Evolutionary conservation across 179 eudicot genomes (phyloP).

Genomic region (Vitellaria paradoxa): DNA sequence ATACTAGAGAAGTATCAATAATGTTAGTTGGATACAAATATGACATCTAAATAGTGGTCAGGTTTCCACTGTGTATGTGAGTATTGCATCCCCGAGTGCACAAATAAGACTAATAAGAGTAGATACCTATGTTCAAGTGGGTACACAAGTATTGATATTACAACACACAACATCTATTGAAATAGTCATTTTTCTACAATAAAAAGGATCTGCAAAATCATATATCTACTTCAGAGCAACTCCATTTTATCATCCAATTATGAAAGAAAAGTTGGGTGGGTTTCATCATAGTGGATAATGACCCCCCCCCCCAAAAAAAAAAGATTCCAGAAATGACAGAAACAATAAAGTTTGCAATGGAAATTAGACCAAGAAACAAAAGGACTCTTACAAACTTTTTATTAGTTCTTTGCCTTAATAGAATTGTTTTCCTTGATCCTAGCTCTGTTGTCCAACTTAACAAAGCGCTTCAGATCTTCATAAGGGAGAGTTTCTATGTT

Average conservation of each 20-base stretch:
- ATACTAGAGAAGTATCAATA: too few relatives aligned
- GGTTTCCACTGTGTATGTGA: too few relatives aligned
- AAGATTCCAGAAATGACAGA: background rate
- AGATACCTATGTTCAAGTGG: background rate
- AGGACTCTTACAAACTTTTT: background rate
- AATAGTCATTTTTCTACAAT: background rate
- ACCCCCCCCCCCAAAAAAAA: background rate
- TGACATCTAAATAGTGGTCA: too few relatives aligned
- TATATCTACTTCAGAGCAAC: background rate
- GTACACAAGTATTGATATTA: background rate
- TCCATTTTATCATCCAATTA: background rate
- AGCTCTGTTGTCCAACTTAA: constrained; percentile 84
- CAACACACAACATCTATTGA: background rate
- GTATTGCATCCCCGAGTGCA: too few relatives aligned
- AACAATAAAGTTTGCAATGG: background rate
- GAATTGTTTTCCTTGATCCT: constrained; percentile 83
- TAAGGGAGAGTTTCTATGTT: constrained; percentile 57
- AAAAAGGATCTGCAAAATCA: background rate
- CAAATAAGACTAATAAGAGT: too few relatives aligned
- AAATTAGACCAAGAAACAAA: constrained; percentile 2
- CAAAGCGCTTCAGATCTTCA: constrained; percentile 85
- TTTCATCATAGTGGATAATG: background rate
- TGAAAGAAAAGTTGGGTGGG: too few relatives aligned
- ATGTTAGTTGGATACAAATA: too few relatives aligned
- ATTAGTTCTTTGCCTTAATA: constrained; percentile 62